phyloP scores from a whole-genome alignment of 352 stramenopile genomes.

The Phytophthora sp. region DNA sequence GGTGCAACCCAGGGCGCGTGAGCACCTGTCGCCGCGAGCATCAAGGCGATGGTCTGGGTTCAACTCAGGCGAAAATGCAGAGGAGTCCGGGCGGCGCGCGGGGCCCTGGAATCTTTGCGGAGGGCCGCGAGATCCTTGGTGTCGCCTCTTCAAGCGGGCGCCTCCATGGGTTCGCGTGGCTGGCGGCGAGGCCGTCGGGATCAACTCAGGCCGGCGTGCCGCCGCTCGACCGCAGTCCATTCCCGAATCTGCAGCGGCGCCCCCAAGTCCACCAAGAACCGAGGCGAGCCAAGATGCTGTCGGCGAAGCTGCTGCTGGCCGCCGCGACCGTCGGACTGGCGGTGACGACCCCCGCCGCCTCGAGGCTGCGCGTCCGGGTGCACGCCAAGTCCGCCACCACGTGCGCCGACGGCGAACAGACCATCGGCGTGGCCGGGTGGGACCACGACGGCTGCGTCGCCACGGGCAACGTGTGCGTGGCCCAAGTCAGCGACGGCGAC shows the following conservation, averaged over 20 bases:
- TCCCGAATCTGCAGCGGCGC: constrained; percentile 21
- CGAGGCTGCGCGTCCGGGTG: constrained; percentile 28
- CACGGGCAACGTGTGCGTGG: constrained; percentile 26
- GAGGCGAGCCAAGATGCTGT: constrained; percentile 24
- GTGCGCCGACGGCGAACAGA: constrained; percentile 17
- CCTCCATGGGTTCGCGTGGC: constrained; percentile 8
- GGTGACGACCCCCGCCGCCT: constrained; percentile 11
- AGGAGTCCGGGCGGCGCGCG: not conserved
- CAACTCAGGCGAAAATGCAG: not conserved
- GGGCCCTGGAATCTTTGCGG: not conserved
- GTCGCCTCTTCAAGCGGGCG: not conserved
- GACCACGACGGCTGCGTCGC: constrained; percentile 38
- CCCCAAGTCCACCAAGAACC: constrained; percentile 21
- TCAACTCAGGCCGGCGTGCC: not conserved
- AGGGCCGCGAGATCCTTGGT: not conserved
- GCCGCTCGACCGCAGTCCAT: constrained; percentile 13
- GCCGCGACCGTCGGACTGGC: constrained; percentile 10
- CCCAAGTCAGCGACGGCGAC: constrained; percentile 19
- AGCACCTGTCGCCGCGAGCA: no score
- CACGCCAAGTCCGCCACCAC: constrained; percentile 15
- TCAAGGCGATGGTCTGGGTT: not conserved
- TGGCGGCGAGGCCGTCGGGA: not conserved
- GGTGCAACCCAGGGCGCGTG: not conserved
- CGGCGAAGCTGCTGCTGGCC: constrained; percentile 14
- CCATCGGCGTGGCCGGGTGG: constrained; percentile 24